Conservation (phyloP, 345 rosid genomes). For the Laguncularia racemosa region DNA sequence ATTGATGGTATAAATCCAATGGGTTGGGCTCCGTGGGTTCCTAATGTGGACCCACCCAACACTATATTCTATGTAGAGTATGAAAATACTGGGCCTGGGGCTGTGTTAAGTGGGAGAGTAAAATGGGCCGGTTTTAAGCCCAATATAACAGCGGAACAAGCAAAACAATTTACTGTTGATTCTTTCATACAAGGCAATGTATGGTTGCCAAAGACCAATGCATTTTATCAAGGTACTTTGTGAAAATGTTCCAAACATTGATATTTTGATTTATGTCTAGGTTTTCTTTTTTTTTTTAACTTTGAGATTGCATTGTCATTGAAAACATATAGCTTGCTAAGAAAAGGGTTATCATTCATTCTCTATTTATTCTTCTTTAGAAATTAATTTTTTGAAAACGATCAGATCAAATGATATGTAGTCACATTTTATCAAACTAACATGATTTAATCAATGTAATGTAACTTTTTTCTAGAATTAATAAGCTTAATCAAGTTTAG, state of each 20-base stretch:
- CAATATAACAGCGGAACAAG: conserved; percentile 14
- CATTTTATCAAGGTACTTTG: background rate
- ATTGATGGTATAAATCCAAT: conserved; percentile 20
- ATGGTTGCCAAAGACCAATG: conserved; percentile 19
- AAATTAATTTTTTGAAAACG: too few relatives aligned
- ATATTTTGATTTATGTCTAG: too few relatives aligned
- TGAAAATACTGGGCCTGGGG: conserved; percentile 26
- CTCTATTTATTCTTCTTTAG: too few relatives aligned
- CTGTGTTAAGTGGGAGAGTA: conserved; percentile 10
- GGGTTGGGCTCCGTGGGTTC: conserved; percentile 27
- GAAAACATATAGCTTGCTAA: too few relatives aligned
- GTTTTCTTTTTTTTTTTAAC: too few relatives aligned
- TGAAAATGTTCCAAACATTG: background rate
- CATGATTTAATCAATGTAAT: too few relatives aligned
- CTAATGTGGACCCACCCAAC: conserved; percentile 11
- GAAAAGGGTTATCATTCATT: too few relatives aligned
- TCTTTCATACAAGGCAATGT: conserved; percentile 19
- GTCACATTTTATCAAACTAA: too few relatives aligned
- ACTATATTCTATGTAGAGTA: conserved; percentile 23
- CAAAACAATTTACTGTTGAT: conserved; percentile 17
- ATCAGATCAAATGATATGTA: too few relatives aligned
- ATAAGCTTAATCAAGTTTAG: too few relatives aligned
- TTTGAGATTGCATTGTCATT: too few relatives aligned
- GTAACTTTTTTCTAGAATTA: too few relatives aligned
- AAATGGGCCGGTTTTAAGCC: conserved; percentile 29